Base-by-base conservation (phyloP, 495 filamentous ascomycete genomes). In the Neurospora sp. region DNA sequence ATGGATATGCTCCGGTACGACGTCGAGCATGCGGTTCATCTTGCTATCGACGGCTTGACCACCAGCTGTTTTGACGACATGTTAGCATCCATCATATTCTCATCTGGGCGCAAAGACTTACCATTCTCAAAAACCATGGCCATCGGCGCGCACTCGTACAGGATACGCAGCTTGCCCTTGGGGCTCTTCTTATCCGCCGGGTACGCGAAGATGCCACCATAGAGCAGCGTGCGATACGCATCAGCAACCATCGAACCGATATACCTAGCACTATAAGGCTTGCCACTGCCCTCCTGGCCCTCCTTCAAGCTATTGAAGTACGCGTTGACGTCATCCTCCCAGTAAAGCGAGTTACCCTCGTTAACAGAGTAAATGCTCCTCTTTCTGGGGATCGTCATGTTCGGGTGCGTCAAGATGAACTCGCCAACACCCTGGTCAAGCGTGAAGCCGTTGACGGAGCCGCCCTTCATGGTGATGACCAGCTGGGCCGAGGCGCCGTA, bases 91-190 rank as follows among this genome's bases (percentile, higher is more conserved):
- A 27, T 4, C 42, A n/a, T 40, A 12, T 20, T 9, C 1, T 16
- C 12, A 22, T 27, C 22, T 27, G 22, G 22, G 22, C 22, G 22
- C 1, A 31, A 31, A 44, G 42, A 86, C 89, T 84, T 78, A 95
- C 92, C 92, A 83, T 99, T 97, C 86, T 99, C 96, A 84, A 99
- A 97, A 27, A 99, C 87, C 94, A 98, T 93, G 7, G 96, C 96
- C 96, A 99, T 99, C 20, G 96, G 96, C 59, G 96, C 96, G 81
- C 96, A 99, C 85, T 99, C 96, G 83, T 99, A 99, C 78, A 99
- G 81, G 76, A 99, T 99, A 74, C 96, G 87, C 77, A 99, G 87
- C 87, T 99, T 99, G 59, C 96, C 96, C 89, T 98, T 99, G 70
- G 93, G 92, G 78, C 92, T 96, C 89, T 99, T 98, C 85, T 95